A percentile compares a stretch with the other conserved stretches of the same genome.
Conservation (phyloP, 176 grass and related monocot species). For the Aegilops longissima region DNA sequence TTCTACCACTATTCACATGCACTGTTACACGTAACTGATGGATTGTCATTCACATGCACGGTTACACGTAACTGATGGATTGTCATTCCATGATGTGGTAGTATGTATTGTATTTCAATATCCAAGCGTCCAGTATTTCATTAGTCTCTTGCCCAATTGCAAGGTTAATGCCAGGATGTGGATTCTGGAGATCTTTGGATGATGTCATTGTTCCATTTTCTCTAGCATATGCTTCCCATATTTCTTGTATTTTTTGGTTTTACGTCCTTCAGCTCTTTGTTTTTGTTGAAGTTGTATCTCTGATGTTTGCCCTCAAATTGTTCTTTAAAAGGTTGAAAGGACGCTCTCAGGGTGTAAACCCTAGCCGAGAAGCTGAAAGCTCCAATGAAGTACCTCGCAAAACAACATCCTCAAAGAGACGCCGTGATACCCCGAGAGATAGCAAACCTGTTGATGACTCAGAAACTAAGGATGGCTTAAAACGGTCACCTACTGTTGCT, state of each 20-base stretch:
- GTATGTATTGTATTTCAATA: neutral
- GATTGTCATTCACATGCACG: neutral
- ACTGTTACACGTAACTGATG: neutral
- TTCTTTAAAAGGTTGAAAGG: slow-evolving; percentile 46
- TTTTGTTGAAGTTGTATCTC: slow-evolving; percentile 15
- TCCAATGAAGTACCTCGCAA: slow-evolving; percentile 45
- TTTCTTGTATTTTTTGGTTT: slow-evolving; percentile 20
- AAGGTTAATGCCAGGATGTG: slow-evolving; percentile 7
- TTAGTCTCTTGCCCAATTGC: neutral
- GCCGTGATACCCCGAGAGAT: slow-evolving; percentile 43
- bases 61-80: neutral
- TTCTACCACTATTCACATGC: slow-evolving; percentile 16
- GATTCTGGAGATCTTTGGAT: neutral
- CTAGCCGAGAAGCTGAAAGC: slow-evolving; percentile 38
- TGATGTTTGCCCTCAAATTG: slow-evolving; percentile 17
- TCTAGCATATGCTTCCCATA: neutral
- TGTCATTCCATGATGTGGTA: neutral
- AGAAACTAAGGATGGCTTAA: slow-evolving; percentile 57
- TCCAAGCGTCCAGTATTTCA: neutral
- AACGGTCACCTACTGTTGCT: slow-evolving; percentile 45
- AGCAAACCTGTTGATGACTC: slow-evolving; percentile 51
- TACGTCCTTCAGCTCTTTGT: neutral
- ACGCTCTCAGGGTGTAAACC: slow-evolving; percentile 34
- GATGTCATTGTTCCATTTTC: neutral
- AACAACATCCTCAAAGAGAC: slow-evolving; percentile 39